Evolutionary conservation across 164 flowering plant genomes (phyloP).

Genomic region (Stephania yunnanensis): DNA sequence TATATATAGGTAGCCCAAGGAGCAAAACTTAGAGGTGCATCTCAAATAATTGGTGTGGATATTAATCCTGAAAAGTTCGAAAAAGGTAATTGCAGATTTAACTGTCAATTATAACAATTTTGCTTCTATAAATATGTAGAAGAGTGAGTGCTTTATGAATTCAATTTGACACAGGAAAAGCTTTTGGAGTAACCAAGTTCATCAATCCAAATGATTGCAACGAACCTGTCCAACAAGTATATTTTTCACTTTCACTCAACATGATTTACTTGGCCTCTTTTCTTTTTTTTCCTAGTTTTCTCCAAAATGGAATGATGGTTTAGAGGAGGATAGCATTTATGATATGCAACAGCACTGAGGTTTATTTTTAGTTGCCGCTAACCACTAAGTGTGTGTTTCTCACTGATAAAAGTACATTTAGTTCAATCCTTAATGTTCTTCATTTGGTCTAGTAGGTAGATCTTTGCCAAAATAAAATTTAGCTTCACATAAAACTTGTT

Average conservation of each 20-base stretch:
- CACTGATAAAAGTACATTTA: too few species aligned
- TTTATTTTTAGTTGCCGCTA: too few species aligned
- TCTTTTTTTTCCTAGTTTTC: neutral
- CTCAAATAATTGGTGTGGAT: slow-evolving; percentile 80
- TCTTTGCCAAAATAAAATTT: too few species aligned
- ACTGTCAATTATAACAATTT: neutral
- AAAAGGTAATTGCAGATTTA: slow-evolving; percentile 38
- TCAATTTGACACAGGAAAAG: slow-evolving; percentile 52
- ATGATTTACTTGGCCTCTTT: neutral
- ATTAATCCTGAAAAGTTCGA: slow-evolving; percentile 60
- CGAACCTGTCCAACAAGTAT: slow-evolving; percentile 87
- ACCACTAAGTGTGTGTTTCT: too few species aligned
- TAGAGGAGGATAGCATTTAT: too few species aligned
- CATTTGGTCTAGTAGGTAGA: too few species aligned
- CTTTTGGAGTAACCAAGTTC: slow-evolving; percentile 80
- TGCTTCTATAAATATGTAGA: slow-evolving; percentile 1
- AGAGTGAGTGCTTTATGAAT: neutral
- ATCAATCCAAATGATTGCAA: slow-evolving; percentile 65
- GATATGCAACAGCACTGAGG: too few species aligned
- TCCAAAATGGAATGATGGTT: neutral
- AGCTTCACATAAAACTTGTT: too few species aligned
- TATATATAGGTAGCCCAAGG: slow-evolving; percentile 81
- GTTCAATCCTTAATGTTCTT: too few species aligned
- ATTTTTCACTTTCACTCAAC: neutral
- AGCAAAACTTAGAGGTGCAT: slow-evolving; percentile 78